Evolutionary conservation across 306 rosid species (phyloP), one percentile per base, ranked within the genome.

Genomic region (Prunus davidiana): DNA sequence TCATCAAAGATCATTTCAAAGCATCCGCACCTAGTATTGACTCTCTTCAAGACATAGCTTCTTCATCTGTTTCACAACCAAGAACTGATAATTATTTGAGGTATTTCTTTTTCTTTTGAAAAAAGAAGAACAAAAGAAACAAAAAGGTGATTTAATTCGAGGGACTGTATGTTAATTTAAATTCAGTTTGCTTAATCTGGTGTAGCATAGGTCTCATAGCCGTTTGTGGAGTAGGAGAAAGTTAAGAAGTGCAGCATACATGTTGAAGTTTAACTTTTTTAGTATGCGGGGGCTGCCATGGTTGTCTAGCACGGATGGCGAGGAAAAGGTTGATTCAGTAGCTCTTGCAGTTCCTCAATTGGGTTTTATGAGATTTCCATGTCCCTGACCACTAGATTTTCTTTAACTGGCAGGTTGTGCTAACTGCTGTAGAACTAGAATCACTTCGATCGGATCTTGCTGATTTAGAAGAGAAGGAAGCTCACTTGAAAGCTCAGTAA

Each of bases 401-500:
- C 54, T 74, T 50, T 58, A 43, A 75, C 72, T 80, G 80, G 77
- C 76, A 93, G 97, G 90, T 92, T 76, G 88, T 77, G 84, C 80
- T 92, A 69, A 84, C 89, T 72, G 87, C 84, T 68, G 88, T 80
- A 52, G 92, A 92, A 87, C 68, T 90, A 68, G 96, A 91, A 76
- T 89, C 98, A 70, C 90, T 94, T 83, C 88, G 87, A 27, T 82
- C 97, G 11, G 96, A 87, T 82, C 86, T 94, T 73, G 93, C 87
- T 65, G 96, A 91, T 69, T 64, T 85, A 80, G 96, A 87, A 86
- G 97, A 94, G 81, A 91, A 82, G 83, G 98, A 90, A 88, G 93
- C 98, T 78, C 95, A 87, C 67, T 73, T 90, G 69, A 94, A 85
- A 83, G 97, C 98, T 80, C 91, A 76, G 98, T 94, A 81, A 86